Evolutionary conservation across 768 basidiomycete genomes (phyloP).

Genomic region (Dioszegia crocea): DNA sequence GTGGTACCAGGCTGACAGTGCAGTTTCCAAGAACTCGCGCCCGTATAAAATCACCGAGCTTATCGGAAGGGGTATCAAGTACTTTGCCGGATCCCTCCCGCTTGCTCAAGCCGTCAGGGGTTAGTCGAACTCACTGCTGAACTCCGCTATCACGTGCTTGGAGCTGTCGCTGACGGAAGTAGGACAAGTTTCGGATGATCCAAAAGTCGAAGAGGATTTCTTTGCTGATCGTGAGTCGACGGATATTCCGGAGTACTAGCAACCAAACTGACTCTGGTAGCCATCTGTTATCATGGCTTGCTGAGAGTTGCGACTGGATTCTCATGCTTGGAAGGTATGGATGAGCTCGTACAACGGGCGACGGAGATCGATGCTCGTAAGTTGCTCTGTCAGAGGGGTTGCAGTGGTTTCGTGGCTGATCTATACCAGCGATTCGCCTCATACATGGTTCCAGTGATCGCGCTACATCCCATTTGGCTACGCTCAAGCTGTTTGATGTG

Average conservation of each 20-base stretch:
- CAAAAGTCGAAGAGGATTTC: slow-evolving; percentile 51
- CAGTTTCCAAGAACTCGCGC: slow-evolving; percentile 44
- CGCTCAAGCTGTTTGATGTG: slow-evolving; percentile 43
- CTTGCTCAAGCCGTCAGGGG: slow-evolving; percentile 45
- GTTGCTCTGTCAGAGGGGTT: slow-evolving; percentile 5
- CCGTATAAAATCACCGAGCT: slow-evolving; percentile 37
- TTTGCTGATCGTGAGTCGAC: slow-evolving; percentile 41
- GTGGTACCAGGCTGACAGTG: not conserved
- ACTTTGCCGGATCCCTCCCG: slow-evolving; percentile 43
- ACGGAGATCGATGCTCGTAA: slow-evolving; percentile 44
- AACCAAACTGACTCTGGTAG: slow-evolving; percentile 12
- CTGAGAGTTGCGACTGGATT: slow-evolving; percentile 50
- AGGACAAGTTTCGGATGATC: slow-evolving; percentile 51
- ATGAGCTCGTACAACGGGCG: slow-evolving; percentile 35
- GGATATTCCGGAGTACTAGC: not conserved
- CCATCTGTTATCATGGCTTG: slow-evolving; percentile 49
- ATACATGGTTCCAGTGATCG: slow-evolving; percentile 44
- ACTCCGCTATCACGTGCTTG: not conserved
- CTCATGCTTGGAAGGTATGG: slow-evolving; percentile 46
- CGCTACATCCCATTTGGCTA: slow-evolving; percentile 34
- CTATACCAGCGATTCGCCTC: slow-evolving; percentile 44
- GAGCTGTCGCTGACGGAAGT: not conserved
- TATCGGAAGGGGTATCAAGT: slow-evolving; percentile 35
- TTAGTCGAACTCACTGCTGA: too few relatives aligned
- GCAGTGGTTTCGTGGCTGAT: not conserved